Evolutionary conservation across 179 eudicot species (phyloP).

Genomic region (Silene vulgaris): DNA sequence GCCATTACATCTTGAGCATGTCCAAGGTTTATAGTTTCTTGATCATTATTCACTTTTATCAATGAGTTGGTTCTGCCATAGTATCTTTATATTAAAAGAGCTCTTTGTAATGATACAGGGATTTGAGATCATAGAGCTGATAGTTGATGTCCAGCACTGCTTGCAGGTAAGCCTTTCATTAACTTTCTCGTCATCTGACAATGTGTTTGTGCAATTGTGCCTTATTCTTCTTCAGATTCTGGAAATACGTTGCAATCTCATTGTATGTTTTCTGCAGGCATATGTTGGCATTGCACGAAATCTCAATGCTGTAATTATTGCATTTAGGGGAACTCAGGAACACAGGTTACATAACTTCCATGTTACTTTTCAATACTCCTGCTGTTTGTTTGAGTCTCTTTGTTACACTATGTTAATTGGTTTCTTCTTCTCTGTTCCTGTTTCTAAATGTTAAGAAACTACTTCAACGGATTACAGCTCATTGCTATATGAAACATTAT

Average conservation of each 20-base stretch:
- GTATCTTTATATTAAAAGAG: not conserved
- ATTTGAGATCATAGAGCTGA: constrained; percentile 79
- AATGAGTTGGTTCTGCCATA: not conserved
- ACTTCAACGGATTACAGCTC: not conserved
- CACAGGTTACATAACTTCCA: constrained; percentile 46
- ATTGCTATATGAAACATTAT: not conserved
- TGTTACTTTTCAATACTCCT: constrained; percentile 12
- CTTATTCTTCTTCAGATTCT: not conserved
- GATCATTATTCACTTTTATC: not conserved
- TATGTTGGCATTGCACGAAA: constrained; percentile 83
- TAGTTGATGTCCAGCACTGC: constrained; percentile 84
- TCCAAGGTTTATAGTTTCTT: constrained; percentile 47
- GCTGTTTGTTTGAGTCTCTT: not conserved
- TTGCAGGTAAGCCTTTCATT: constrained; percentile 56
- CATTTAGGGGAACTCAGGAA: constrained; percentile 90
- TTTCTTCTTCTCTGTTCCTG: not conserved
- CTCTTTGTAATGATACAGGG: constrained; percentile 43
- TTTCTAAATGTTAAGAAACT: not conserved
- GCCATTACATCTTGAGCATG: too few relatives aligned
- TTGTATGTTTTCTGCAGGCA: constrained; percentile 45
- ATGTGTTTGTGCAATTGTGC: not conserved
- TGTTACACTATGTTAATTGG: not conserved
- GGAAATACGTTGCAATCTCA: constrained; percentile 1
- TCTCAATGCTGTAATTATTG: constrained; percentile 80
- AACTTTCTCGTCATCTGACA: not conserved